Base-by-base conservation (phyloP, 169 alveolate genomes). In the Eimeria necatrix region DNA sequence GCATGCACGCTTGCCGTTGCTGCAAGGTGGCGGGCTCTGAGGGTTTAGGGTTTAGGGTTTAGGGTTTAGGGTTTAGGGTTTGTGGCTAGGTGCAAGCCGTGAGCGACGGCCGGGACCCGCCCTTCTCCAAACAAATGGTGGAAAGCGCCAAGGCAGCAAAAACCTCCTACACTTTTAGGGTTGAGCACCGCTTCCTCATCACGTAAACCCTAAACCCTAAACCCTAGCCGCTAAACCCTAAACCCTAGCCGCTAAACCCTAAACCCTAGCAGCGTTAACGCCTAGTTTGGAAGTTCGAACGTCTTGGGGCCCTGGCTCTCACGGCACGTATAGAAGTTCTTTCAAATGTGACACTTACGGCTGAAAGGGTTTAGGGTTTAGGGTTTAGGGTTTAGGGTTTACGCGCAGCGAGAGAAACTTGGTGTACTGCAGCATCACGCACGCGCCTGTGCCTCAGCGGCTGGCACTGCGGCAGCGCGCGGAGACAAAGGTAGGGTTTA, bases 391-490 rank as follows among this genome's bases (percentile, higher is more conserved):
- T 49, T 78, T 41, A 32, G 87, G 56, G 87, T 76, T 46, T 76
- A 18, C 97, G 92, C 95, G 97, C 73, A 93, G 94, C 59, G 98
- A 97, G 91, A 95, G 95, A 86, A 97, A 96, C 86, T 93, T 97
- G 96, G 97, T 96, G 61, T 95, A 97, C 61, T 97, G 98, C 91
- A 94, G 95, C 56, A 93, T 95, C 84, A 95, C 97, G 20, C 96
- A 85, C 78, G 97, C 96, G 10, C 98, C 98, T 26, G 96, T 97
- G 94, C 98, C 98, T 12, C 98, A 97, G 95, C 92, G 96, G 61
- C 92, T 97, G 51, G 96, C 97, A 5, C 95, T 95, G 49, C 85
- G 98, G 6, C 97, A 97, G 90, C 95, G 87, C 24, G 94, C 98
- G 14, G 94, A 78, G 60, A 94, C 96, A 49, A 93, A 96, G 93